Percentiles rank a stretch among this genome's conserved stretches.
Conservation (phyloP, 352 stramenopile genomes). For the Phytophthora pseudosyringae region DNA sequence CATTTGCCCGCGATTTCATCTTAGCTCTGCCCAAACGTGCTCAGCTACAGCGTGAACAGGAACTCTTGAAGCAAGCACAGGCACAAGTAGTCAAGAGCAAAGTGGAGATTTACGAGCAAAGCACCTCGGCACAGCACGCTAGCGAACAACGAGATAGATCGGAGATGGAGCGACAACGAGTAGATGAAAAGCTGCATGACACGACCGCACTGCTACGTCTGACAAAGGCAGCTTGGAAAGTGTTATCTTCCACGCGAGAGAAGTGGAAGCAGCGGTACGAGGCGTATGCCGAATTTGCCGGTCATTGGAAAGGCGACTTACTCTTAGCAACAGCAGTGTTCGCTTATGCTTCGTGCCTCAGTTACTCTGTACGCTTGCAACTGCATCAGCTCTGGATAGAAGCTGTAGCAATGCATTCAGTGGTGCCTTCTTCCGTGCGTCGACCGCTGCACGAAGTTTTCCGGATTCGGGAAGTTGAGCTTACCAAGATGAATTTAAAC, state of each 20-base stretch:
- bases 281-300: conserved; percentile 45
- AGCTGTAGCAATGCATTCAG: conserved; percentile 33
- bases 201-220: conserved; percentile 65
- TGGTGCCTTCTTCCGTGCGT: conserved; percentile 38
- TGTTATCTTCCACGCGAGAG: conserved; percentile 47
- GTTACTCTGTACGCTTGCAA: conserved; percentile 29
- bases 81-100: conserved; percentile 38
- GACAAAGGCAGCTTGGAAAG: conserved; percentile 59
- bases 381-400: conserved; percentile 44
- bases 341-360: conserved; percentile 51
- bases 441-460: conserved; percentile 41
- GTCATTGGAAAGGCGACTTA: conserved; percentile 62
- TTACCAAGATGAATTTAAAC: conserved; percentile 57
- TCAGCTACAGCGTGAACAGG: conserved; percentile 58
- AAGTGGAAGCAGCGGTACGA: conserved; percentile 53
- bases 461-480: conserved; percentile 33
- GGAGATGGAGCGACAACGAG: conserved; percentile 55
- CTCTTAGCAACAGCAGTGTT: conserved; percentile 64
- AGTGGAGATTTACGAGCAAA: conserved; percentile 49
- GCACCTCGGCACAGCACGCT: conserved; percentile 38
- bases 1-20: conserved; percentile 55
- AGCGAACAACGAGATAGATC: conserved; percentile 49
- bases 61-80: conserved; percentile 47
- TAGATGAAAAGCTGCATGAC: conserved; percentile 58
- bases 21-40: conserved; percentile 61